Evolutionary conservation across 805 yeast genomes (phyloP).

Genomic region (Metschnikowia vanudenii): DNA sequence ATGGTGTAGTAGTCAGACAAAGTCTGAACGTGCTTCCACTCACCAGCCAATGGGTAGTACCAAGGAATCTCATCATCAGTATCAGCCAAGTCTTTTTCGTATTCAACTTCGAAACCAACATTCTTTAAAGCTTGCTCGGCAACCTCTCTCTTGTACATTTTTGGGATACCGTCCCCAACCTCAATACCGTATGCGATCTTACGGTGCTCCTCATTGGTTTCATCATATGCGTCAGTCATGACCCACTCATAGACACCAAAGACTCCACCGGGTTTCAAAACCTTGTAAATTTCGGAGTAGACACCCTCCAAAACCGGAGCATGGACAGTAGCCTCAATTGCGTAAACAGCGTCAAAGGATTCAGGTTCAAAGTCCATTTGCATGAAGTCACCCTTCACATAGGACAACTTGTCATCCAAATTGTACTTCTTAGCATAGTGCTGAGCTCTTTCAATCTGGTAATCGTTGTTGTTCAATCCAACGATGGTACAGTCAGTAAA

Average conservation of each 20-base stretch:
- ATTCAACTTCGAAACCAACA: slow-evolving; percentile 83
- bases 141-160: slow-evolving; percentile 83
- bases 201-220: slow-evolving; percentile 82
- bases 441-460: slow-evolving; percentile 90
- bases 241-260: slow-evolving; percentile 99
- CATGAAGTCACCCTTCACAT: slow-evolving; percentile 98
- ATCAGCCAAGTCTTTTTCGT: slow-evolving; percentile 80
- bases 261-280: slow-evolving; percentile 94
- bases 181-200: slow-evolving; percentile 96
- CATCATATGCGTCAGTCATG: slow-evolving; percentile 92
- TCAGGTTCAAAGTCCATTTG: slow-evolving; percentile 94
- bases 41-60: slow-evolving; percentile 97
- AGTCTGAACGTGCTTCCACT: slow-evolving; percentile 82
- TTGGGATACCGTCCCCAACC: slow-evolving; percentile 98
- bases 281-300: slow-evolving; percentile 89
- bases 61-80: slow-evolving; percentile 84
- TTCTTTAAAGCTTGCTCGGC: slow-evolving; percentile 82
- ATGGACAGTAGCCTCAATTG: slow-evolving; percentile 98
- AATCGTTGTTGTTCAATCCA: slow-evolving; percentile 95
- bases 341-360: slow-evolving; percentile 93
- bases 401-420: slow-evolving; percentile 70
- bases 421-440: slow-evolving; percentile 67
- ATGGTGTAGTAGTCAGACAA: slow-evolving; percentile 76
- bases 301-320: slow-evolving; percentile 97
- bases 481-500: slow-evolving; percentile 84